Percentiles rank a stretch among this genome's conserved stretches.
phyloP scores from a whole-genome alignment of 345 rosid species.

The Reutealis trisperma region DNA sequence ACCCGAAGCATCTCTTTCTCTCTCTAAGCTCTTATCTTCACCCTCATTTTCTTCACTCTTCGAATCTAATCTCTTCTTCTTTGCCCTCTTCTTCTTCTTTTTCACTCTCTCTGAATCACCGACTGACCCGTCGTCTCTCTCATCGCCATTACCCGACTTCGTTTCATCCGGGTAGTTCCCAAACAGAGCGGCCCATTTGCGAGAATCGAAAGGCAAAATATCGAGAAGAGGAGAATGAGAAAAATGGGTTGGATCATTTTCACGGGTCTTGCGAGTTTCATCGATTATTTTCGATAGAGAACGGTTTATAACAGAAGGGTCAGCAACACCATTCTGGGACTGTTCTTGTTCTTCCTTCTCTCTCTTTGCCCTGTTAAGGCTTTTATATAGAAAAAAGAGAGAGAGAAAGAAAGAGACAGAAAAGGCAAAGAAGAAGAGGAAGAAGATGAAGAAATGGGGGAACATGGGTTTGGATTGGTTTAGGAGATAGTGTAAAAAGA shows the following conservation, averaged over 20 bases:
- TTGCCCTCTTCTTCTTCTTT: slow-evolving; percentile 42
- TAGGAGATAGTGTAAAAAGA: background rate
- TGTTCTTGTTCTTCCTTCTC: slow-evolving; percentile 7
- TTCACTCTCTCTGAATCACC: slow-evolving; percentile 12
- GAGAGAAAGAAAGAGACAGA: slow-evolving; percentile 47
- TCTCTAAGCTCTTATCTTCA: slow-evolving; percentile 27
- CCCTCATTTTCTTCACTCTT: slow-evolving; percentile 36
- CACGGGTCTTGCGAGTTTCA: slow-evolving; percentile 21
- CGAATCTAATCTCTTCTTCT: slow-evolving; percentile 51
- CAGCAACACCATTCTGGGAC: slow-evolving; percentile 18
- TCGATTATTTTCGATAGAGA: slow-evolving; percentile 33
- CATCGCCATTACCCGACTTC: slow-evolving; percentile 21
- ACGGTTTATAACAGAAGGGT: slow-evolving; percentile 25
- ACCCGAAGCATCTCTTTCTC: slow-evolving; percentile 30
- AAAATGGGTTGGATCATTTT: slow-evolving; percentile 39
- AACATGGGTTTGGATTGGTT: slow-evolving; percentile 37
- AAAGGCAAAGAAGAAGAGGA: slow-evolving; percentile 39
- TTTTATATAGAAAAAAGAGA: slow-evolving; percentile 40
- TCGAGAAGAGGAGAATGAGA: slow-evolving; percentile 52
- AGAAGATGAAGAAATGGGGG: slow-evolving; percentile 33
- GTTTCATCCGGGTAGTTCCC: slow-evolving; percentile 9
- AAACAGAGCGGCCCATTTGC: slow-evolving; percentile 36
- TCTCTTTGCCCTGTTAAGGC: slow-evolving; percentile 15
- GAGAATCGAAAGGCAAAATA: slow-evolving; percentile 49
- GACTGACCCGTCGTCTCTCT: slow-evolving; percentile 19